Base-by-base conservation (phyloP, 2,329 filamentous ascomycete species). In the Acrocalymma vagum region DNA sequence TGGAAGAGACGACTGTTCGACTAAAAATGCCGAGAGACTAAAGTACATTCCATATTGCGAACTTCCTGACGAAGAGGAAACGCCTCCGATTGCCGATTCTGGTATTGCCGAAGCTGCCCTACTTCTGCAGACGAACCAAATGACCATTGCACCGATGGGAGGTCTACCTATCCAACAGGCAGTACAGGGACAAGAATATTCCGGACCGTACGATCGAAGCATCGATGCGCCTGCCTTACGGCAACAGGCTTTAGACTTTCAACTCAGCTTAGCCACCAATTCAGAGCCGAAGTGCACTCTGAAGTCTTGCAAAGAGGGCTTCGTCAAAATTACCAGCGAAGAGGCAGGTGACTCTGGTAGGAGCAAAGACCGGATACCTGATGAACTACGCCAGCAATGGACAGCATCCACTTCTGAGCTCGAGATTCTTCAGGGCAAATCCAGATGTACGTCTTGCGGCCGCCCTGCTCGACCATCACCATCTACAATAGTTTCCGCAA, bases 151-250 rank as follows among this genome's bases (percentile, higher is more conserved):
- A 2, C 66, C 72, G 3, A 67, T 74, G 51, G 73, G 74, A 11
- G 62, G 64, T 9, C 51, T 77, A 14, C 75, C 76, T 1, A 62
- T 72, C 7, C 55, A 58, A 5, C 76, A 78, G 50, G 72, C 70
- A 7, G 67, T 78, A 0, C 75, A 78, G 55, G 76, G 75, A 2
- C 62, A 63, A 0, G 58, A 60, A 2, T 78, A 78, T 38, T 20
- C 26, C 6, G 74, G 74, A 0, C 73, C 73, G 2, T 72, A 60
- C 24, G 58, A 67, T 38, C 20, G 28, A 3, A 43, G 48, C 29
- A 14, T 62, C 25, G 54, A 69, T 42, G 58, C 60, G 5, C 40
- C 53, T 4, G 39, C 51, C 28, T 45, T 67, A 22, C 52, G 62
- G 29, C 38, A 56, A 13, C 51, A 67, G 38, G 65, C 71, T 1